A percentile compares a stretch with the other conserved stretches of the same genome.
Evolutionary conservation across 2,329 filamentous ascomycete genomes (phyloP).

Genomic region (Plectosphaerella sp.): DNA sequence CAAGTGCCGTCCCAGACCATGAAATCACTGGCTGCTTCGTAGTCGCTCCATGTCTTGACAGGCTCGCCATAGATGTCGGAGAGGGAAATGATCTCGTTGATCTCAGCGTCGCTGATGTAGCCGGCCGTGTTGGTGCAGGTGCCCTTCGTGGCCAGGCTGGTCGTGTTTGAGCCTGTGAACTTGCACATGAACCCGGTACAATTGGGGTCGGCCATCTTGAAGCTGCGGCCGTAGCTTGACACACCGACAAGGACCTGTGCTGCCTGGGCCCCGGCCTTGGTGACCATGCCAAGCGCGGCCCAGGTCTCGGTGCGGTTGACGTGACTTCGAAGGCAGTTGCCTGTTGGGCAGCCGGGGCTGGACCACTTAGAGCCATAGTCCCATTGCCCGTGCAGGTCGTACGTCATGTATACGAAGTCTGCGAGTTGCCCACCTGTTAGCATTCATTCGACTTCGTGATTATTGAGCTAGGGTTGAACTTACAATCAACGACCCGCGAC

Average conservation of each 20-base stretch:
- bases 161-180: conserved; percentile 13
- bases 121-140: conserved; percentile 21
- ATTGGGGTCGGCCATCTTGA: conserved; percentile 23
- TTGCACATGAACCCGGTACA: conserved; percentile 20
- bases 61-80: background rate
- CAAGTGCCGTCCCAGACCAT: conserved; percentile 17
- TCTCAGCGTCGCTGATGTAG: conserved; percentile 24
- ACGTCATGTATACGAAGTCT: conserved; percentile 28
- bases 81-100: conserved; percentile 14
- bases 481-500: conserved; percentile 18
- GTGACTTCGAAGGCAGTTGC: conserved; percentile 30
- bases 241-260: conserved; percentile 26
- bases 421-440: too few relatives aligned
- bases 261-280: conserved; percentile 23
- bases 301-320: conserved; percentile 33
- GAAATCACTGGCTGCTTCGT: conserved; percentile 9
- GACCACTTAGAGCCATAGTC: conserved; percentile 21
- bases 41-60: conserved; percentile 15
- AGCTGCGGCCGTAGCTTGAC: conserved; percentile 24
- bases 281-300: conserved; percentile 27
- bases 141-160: conserved; percentile 13
- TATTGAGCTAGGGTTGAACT: too few relatives aligned
- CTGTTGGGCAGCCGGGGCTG: conserved; percentile 17
- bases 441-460: too few relatives aligned
- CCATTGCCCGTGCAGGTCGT: conserved; percentile 25